These are phyloP conservation scores for Hymenoscyphus occultus DNA, from an alignment of 2,329 filamentous ascomycete species.

Conservation along the genomic window DNA sequence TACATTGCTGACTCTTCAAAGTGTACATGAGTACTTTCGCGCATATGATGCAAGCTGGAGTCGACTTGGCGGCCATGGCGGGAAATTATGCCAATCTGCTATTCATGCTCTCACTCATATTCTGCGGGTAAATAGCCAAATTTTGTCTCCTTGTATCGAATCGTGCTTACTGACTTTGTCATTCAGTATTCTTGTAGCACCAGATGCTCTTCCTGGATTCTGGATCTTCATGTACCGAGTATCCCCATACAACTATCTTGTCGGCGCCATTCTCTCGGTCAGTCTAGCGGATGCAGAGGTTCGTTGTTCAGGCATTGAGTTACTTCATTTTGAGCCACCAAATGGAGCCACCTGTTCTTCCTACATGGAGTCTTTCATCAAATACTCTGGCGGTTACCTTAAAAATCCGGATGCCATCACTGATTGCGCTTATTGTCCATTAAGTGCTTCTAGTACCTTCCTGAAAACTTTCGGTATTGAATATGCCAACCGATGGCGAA, in stretches of 20 bases:
- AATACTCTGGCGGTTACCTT: slow-evolving; percentile 51
- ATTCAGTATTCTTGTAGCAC: slow-evolving; percentile 62
- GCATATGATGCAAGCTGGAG: slow-evolving; percentile 71
- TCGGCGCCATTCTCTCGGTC: slow-evolving; percentile 67
- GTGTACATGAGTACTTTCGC: slow-evolving; percentile 80
- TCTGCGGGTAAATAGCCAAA: slow-evolving; percentile 49
- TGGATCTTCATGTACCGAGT: slow-evolving; percentile 86
- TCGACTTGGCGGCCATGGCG: slow-evolving; percentile 72
- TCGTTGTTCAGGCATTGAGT: slow-evolving; percentile 66
- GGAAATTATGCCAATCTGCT: slow-evolving; percentile 74
- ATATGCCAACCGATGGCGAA: slow-evolving; percentile 63
- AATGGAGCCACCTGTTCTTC: slow-evolving; percentile 54
- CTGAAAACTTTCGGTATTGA: slow-evolving; percentile 47
- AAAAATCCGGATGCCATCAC: slow-evolving; percentile 45
- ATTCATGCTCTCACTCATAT: slow-evolving; percentile 71
- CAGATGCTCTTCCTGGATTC: slow-evolving; percentile 64
- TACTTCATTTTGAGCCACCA: slow-evolving; percentile 62
- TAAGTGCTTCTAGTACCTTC: slow-evolving; percentile 51
- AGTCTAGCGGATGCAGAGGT: slow-evolving; percentile 68
- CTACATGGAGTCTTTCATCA: slow-evolving; percentile 55
- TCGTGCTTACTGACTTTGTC: slow-evolving; percentile 2
- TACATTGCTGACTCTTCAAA: neutral
- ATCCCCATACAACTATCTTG: slow-evolving; percentile 79
- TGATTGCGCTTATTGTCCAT: slow-evolving; percentile 55
- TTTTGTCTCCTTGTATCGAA: neutral